Evolutionary conservation across 164 flowering plant species (phyloP), one percentile per base, ranked within the genome.

Genomic region (Euptelea pleiosperma): DNA sequence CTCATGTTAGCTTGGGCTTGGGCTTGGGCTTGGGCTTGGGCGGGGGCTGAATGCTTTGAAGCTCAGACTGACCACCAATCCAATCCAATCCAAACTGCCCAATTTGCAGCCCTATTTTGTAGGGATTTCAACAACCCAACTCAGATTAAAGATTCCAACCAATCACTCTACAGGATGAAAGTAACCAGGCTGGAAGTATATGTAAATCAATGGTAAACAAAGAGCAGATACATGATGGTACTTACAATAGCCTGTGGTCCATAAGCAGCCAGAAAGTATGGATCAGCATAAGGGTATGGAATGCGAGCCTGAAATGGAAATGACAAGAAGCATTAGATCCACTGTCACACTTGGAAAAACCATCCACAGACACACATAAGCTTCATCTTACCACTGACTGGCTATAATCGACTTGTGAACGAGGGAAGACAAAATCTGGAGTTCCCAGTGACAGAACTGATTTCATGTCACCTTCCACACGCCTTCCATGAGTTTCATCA

Each of bases 241-340:
- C 84, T 81, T 70, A 85, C 93, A 57, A 74, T 21, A 60, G 77
- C 69, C 35, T 74, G 86, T 33, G 87, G 69, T 43, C 83, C 86
- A 59, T 79, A 81, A 25, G 84, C 74, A 73, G 75, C 47, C 47
- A 70, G 29, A 21, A 77, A 22, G 22, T 76, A 75, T 40, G 89
- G 80, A 56, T 77, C 82, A 37, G 69, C 58, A 72, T 66, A 79
- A n/a, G 82, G 73, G 64, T 76, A 76, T 5, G 78, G 72, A 51
- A 75, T 40, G 24, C 44, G 75, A 50, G 67, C 65, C 90, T 87
- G 83, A 22, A 42, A 53, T 36, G 29, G 19, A 45, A 46, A n/a
- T 52, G 39, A 21, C 22, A 0, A 60, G 41, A 57, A 59, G 16
- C 11, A 62, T 35, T 37, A 56, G 30, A 57, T 48, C 29, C 25